These are phyloP conservation scores for Trametes cingulata DNA, from an alignment of 768 basidiomycete genomes.

Conservation along the genomic window DNA sequence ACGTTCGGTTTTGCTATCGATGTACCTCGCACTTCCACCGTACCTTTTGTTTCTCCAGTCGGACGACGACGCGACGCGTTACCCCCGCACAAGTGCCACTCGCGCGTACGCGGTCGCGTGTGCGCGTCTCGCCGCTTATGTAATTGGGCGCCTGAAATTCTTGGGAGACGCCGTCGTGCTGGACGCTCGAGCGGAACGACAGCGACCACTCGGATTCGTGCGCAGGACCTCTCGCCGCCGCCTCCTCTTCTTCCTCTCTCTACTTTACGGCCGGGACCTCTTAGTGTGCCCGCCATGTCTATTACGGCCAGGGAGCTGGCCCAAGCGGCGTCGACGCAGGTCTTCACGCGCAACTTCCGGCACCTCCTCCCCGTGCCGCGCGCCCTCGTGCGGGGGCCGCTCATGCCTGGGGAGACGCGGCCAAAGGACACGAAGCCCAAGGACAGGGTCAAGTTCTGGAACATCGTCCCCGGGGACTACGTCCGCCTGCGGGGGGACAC, in stretches of 20 bases:
- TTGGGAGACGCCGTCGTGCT: constrained; percentile 18
- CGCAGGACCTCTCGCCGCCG: background rate
- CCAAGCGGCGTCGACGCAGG: constrained; percentile 31
- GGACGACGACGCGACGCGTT: constrained; percentile 1
- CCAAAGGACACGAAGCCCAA: constrained; percentile 59
- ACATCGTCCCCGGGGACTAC: constrained; percentile 82
- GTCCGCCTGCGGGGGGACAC: constrained; percentile 70
- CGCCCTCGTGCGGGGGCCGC: constrained; percentile 37
- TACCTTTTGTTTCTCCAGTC: background rate
- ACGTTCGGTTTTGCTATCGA: constrained; percentile 10
- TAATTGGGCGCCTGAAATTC: constrained; percentile 16
- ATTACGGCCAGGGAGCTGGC: constrained; percentile 14
- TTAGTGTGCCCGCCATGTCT: constrained; percentile 5
- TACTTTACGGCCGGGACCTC: background rate
- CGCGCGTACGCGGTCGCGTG: constrained; percentile 17
- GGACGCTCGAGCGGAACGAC: constrained; percentile 6
- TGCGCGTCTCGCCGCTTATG: constrained; percentile 7
- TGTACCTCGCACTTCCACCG: constrained; percentile 8
- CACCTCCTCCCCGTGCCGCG: constrained; percentile 66
- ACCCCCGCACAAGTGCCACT: too few species aligned
- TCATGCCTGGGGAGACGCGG: constrained; percentile 35
- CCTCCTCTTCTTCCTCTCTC: background rate
- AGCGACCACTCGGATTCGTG: background rate
- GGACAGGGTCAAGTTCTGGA: constrained; percentile 85
- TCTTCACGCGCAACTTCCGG: constrained; percentile 64